Percentiles rank a stretch among this genome's conserved stretches.
Conservation (phyloP, 257 asterid genomes). For the Buddleja alternifolia region DNA sequence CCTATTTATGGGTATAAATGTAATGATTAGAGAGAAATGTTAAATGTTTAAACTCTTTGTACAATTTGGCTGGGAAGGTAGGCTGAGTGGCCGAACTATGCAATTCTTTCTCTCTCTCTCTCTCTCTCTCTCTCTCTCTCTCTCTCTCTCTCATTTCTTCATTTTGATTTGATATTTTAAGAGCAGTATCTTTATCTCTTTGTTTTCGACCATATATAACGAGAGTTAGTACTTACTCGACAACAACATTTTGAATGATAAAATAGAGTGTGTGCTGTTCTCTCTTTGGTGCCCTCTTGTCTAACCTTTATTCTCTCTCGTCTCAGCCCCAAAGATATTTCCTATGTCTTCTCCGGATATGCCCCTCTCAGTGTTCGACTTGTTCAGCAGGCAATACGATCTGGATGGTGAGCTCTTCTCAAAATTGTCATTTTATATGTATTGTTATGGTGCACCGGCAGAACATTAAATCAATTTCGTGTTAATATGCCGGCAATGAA, state of each 20-base stretch:
- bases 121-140: not conserved
- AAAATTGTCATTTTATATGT: slow-evolving; percentile 10
- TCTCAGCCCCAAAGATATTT: slow-evolving; percentile 84
- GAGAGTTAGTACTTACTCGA: not conserved
- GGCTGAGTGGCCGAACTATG: not conserved
- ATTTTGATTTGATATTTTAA: slow-evolving; percentile 6
- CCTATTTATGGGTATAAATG: not conserved
- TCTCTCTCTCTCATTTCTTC: not conserved
- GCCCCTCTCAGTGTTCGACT: slow-evolving; percentile 98
- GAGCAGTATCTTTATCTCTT: not conserved
- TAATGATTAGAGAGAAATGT: not conserved
- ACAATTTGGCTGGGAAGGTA: not conserved
- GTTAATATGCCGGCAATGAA: slow-evolving; percentile 15
- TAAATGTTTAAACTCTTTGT: not conserved
- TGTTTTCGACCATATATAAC: slow-evolving; percentile 3
- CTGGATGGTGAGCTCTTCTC: slow-evolving; percentile 80
- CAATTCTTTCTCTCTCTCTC: slow-evolving; percentile 2
- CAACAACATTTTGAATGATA: slow-evolving; percentile 19
- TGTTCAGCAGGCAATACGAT: slow-evolving; percentile 89
- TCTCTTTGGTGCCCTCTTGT: slow-evolving; percentile 8
- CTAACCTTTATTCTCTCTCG: slow-evolving; percentile 26
- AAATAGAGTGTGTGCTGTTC: slow-evolving; percentile 14
- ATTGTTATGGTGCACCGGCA: slow-evolving; percentile 11
- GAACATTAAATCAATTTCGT: slow-evolving; percentile 11
- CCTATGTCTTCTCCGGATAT: slow-evolving; percentile 95